Conservation (phyloP, 129 eudicot species). For the Helianthus tuberosus region DNA sequence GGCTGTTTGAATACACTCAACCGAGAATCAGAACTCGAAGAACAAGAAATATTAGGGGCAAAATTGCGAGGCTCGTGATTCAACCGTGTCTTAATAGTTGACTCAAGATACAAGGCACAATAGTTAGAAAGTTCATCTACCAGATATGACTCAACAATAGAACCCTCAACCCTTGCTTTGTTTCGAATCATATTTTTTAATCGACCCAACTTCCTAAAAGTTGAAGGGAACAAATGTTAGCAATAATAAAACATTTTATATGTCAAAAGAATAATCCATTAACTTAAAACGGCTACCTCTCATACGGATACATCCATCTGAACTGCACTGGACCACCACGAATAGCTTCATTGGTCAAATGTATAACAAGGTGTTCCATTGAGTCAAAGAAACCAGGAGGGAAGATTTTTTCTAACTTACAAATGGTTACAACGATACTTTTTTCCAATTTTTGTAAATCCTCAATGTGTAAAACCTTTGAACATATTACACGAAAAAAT, state of each 20-base stretch:
- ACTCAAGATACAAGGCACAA: not conserved
- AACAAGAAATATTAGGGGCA: no score
- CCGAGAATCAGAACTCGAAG: no score
- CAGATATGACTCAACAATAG: not conserved
- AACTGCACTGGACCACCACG: not conserved
- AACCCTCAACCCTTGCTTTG: not conserved
- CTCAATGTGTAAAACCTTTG: no score
- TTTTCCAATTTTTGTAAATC: no score
- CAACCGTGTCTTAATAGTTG: not conserved
- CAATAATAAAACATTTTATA: not conserved
- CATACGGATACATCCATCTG: not conserved
- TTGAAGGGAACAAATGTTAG: not conserved
- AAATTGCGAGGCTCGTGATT: not conserved
- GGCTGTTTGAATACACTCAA: no score
- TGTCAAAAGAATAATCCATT: no score
- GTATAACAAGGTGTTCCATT: not conserved
- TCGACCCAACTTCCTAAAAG: not conserved
- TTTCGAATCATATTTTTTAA: no score
- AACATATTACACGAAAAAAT: no score
- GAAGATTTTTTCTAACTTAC: not conserved
- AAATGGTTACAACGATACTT: not conserved
- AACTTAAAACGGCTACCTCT: no score
- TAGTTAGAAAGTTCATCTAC: not conserved
- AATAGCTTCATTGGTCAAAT: no score
- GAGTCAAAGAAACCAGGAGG: not conserved